Evolutionary conservation across 169 alveolate genomes (phyloP), one percentile per base, ranked within the genome.

Genomic region (Plasmodium ovale): DNA sequence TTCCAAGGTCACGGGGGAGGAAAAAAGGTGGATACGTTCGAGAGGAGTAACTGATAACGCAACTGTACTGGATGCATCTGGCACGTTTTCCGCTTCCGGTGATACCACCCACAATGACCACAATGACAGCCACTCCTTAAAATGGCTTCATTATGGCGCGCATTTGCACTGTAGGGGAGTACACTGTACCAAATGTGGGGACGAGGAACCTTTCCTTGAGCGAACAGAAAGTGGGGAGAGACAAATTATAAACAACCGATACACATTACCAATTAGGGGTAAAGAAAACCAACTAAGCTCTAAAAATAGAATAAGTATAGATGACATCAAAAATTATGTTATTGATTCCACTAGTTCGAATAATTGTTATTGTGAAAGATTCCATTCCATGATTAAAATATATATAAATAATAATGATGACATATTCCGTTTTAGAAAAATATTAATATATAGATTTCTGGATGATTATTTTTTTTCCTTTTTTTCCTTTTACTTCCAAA

Each of bases 401-500:
- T 31, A 51, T 37, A 65, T 65, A 37, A 65, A 82, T 42, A 67
- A 82, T 27, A 42, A 56, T 51, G 39, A 82, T 23, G 69, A 82
- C 19, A 65, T 16, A 64, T 23, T 35, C 21, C 44, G 31, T 39
- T 49, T 65, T 70, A 33, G 90, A 82, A 82, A 82, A 39, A 69
- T 53, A 54, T 29, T 65, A 42, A 82, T 82, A 5, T 82, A 82
- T 39, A 67, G 65, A 82, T 82, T 23, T 59, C 58, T 82, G 51
- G 90, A 82, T 51, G 51, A 65, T 56, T 82, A 82, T 70, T 64
- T 82, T 51, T 65, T 82, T 56, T 64, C 79, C 3, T 82, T 82
- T 64, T 82, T 82, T 42, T 67, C 62, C 47, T 82, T 49, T 42
- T 79, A 82, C 53, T 31, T 12, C 47, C 23, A 25, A 51, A 82